A percentile compares a stretch with the other conserved stretches of the same genome.
phyloP scores from a whole-genome alignment of 139 green algal species.

The Picochlorum sp. region DNA sequence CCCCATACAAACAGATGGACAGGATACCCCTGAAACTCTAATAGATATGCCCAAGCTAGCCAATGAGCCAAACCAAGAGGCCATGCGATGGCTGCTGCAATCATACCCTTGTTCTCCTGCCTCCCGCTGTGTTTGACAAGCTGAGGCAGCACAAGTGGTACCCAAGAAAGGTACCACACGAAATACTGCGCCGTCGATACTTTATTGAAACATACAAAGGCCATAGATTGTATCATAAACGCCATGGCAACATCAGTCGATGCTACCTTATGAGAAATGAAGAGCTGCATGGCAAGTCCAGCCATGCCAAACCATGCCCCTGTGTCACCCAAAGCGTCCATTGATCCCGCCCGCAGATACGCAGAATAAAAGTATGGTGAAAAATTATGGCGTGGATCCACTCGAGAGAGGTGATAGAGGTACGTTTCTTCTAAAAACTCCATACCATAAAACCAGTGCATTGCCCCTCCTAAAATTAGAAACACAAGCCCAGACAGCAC shows the following conservation, averaged over 20 bases:
- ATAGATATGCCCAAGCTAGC: constrained; percentile 65
- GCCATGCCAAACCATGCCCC: background rate
- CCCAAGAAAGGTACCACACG: constrained; percentile 86
- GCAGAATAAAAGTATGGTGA: constrained; percentile 74
- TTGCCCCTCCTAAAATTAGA: constrained; percentile 31
- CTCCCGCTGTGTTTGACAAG: constrained; percentile 17
- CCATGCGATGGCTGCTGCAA: constrained; percentile 28
- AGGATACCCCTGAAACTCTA: constrained; percentile 44
- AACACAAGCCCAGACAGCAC: constrained; percentile 30
- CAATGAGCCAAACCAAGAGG: constrained; percentile 55
- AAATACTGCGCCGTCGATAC: constrained; percentile 91
- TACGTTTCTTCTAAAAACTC: constrained; percentile 73
- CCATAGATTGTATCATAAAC: constrained; percentile 64
- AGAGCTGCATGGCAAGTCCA: constrained; percentile 1
- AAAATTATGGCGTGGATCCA: constrained; percentile 91
- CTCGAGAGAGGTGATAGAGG: constrained; percentile 67
- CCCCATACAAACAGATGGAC: constrained; percentile 54
- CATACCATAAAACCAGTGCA: constrained; percentile 56
- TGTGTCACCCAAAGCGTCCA: background rate
- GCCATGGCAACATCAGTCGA: constrained; percentile 33
- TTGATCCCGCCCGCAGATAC: constrained; percentile 47
- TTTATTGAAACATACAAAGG: constrained; percentile 92
- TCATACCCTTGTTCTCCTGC: constrained; percentile 14
- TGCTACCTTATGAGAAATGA: constrained; percentile 15
- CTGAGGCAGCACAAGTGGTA: constrained; percentile 61